Conservation (phyloP, 257 asterid genomes). For the Solanum pennellii region DNA sequence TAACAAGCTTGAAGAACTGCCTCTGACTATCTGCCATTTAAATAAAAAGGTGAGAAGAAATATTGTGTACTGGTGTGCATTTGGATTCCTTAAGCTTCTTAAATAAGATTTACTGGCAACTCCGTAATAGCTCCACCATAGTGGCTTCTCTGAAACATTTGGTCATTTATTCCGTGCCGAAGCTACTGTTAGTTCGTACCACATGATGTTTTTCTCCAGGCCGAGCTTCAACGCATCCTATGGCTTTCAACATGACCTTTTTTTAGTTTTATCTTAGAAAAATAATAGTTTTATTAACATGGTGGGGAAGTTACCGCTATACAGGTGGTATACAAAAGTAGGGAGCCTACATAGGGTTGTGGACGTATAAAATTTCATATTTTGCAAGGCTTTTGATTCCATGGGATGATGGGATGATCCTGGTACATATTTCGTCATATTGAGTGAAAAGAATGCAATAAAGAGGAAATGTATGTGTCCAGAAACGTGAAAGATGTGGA, state of each 20-base stretch:
- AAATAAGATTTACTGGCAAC: background rate
- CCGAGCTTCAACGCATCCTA: background rate
- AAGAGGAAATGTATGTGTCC: background rate
- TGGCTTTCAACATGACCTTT: background rate
- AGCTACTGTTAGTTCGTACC: background rate
- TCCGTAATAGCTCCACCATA: background rate
- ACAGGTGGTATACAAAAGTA: background rate
- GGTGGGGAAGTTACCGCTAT: background rate
- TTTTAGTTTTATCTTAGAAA: background rate
- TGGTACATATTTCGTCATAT: background rate
- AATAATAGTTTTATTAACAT: background rate
- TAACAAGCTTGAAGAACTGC: slow-evolving; percentile 71
- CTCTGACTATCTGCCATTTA: slow-evolving; percentile 50
- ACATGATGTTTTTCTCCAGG: background rate
- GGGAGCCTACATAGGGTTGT: background rate
- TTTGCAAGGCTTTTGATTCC: background rate
- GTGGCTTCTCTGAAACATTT: background rate
- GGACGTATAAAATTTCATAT: background rate
- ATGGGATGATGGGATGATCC: background rate
- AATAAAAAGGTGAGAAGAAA: slow-evolving; percentile 46
- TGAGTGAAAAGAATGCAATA: background rate
- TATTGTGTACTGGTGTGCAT: background rate
- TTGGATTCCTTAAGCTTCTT: background rate
- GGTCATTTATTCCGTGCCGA: background rate
- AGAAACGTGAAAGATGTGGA: background rate